A percentile compares a stretch with the other conserved stretches of the same genome.
phyloP scores from a whole-genome alignment of 371 early-diverging fungal species.

The Saksenaea oblongispora region DNA sequence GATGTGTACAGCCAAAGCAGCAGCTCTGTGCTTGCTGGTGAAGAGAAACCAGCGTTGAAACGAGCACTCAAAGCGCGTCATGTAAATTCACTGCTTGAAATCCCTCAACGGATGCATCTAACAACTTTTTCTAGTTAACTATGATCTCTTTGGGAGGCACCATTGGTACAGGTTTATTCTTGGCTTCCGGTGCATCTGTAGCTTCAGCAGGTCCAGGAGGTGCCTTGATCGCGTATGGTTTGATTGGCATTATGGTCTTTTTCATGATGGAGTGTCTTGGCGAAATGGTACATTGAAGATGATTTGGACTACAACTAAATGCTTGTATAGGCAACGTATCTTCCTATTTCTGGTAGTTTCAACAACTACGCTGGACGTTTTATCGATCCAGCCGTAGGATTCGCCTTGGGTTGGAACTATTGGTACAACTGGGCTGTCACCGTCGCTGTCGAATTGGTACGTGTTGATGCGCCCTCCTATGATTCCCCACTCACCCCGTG shows the following conservation, averaged over 20 bases:
- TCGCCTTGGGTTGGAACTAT: slow-evolving; percentile 86
- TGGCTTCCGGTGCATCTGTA: slow-evolving; percentile 81
- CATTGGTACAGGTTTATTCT: slow-evolving; percentile 85
- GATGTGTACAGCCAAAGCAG: background rate
- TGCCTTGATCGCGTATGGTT: slow-evolving; percentile 70
- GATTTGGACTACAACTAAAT: background rate
- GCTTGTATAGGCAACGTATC: slow-evolving; percentile 53
- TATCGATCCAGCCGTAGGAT: slow-evolving; percentile 84
- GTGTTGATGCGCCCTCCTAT: background rate
- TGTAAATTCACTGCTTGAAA: slow-evolving; percentile 6
- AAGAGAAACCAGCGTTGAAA: slow-evolving; percentile 33
- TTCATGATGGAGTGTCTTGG: slow-evolving; percentile 83
- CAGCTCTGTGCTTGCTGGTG: background rate
- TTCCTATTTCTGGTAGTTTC: slow-evolving; percentile 87
- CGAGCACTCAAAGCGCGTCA: slow-evolving; percentile 67
- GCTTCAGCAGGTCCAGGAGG: slow-evolving; percentile 84
- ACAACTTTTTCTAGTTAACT: slow-evolving; percentile 39
- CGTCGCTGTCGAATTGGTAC: slow-evolving; percentile 70
- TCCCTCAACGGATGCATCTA: background rate
- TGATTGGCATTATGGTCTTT: slow-evolving; percentile 81
- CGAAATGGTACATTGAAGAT: slow-evolving; percentile 66
- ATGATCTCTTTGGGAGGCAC: slow-evolving; percentile 86
- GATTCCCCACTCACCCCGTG: background rate
- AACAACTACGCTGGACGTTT: slow-evolving; percentile 83
- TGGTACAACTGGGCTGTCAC: slow-evolving; percentile 81